Percentiles rank a stretch among this genome's conserved stretches.
phyloP scores from a whole-genome alignment of 164 flowering plant species.

The Tinospora cordifolia region DNA sequence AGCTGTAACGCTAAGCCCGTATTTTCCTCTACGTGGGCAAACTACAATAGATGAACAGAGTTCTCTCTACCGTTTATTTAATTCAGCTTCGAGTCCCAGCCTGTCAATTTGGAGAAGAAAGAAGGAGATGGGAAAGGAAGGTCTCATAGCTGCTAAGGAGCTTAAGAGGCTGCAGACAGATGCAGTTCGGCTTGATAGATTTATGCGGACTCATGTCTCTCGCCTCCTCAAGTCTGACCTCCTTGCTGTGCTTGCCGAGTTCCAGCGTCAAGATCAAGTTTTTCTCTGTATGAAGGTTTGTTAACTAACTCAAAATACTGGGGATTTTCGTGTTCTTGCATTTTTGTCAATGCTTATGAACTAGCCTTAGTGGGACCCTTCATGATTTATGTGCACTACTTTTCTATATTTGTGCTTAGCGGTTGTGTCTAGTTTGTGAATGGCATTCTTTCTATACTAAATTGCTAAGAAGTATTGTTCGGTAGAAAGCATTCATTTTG shows the following conservation, averaged over 20 bases:
- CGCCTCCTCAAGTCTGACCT: conserved; percentile 88
- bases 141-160: conserved; percentile 64
- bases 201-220: conserved; percentile 59
- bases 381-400: too few species aligned
- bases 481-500: not conserved
- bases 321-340: too few species aligned
- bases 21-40: not conserved
- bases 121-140: conserved; percentile 92
- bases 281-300: conserved; percentile 80
- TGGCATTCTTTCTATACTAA: too few species aligned
- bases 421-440: too few species aligned
- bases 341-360: too few species aligned
- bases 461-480: not conserved
- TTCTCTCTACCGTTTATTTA: conserved; percentile 12
- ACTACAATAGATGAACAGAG: not conserved
- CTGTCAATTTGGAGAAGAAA: conserved; percentile 91
- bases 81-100: conserved; percentile 58
- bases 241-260: conserved; percentile 76
- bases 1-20: not conserved
- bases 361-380: too few species aligned
- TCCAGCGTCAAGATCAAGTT: conserved; percentile 83
- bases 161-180: conserved; percentile 61
- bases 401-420: too few species aligned
- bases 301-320: not conserved
- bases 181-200: conserved; percentile 55